These are phyloP conservation scores for Fusarium praegraminearum DNA, from an alignment of 2,329 filamentous ascomycete species.

Conservation along the genomic window DNA sequence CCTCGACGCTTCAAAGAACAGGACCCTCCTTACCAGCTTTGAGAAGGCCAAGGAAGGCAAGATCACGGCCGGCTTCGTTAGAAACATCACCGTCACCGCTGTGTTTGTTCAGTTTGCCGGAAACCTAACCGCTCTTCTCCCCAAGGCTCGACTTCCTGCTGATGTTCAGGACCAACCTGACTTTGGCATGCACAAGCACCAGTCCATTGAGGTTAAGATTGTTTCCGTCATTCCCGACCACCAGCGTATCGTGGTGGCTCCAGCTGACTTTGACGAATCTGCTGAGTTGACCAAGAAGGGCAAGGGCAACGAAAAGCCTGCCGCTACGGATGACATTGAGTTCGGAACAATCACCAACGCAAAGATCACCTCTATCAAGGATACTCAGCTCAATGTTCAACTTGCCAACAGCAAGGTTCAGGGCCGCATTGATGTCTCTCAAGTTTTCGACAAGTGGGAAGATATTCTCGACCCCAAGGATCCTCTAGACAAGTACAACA, in stretches of 20 bases:
- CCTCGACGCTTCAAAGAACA: constrained; percentile 77
- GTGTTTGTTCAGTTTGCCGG: constrained; percentile 91
- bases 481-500: constrained; percentile 78
- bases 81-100: constrained; percentile 83
- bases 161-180: constrained; percentile 75
- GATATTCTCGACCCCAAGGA: constrained; percentile 85
- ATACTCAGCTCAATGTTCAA: constrained; percentile 91
- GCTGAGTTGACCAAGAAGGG: constrained; percentile 55
- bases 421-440: constrained; percentile 92
- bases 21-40: constrained; percentile 77
- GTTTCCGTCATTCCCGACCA: constrained; percentile 77
- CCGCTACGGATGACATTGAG: constrained; percentile 75
- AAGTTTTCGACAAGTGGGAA: constrained; percentile 89
- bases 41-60: constrained; percentile 78
- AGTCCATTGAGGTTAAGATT: constrained; percentile 80
- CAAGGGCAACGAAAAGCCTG: constrained; percentile 50
- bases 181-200: constrained; percentile 82
- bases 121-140: constrained; percentile 80
- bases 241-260: constrained; percentile 72
- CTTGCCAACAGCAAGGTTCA: constrained; percentile 79
- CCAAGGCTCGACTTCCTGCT: constrained; percentile 80
- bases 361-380: constrained; percentile 84
- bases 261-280: constrained; percentile 62
- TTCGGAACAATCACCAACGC: constrained; percentile 81
- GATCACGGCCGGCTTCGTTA: constrained; percentile 81